Evolutionary conservation across 148 eudicot species (phyloP), one percentile per base, ranked within the genome.

Genomic region (Rhododendron mucronatum): DNA sequence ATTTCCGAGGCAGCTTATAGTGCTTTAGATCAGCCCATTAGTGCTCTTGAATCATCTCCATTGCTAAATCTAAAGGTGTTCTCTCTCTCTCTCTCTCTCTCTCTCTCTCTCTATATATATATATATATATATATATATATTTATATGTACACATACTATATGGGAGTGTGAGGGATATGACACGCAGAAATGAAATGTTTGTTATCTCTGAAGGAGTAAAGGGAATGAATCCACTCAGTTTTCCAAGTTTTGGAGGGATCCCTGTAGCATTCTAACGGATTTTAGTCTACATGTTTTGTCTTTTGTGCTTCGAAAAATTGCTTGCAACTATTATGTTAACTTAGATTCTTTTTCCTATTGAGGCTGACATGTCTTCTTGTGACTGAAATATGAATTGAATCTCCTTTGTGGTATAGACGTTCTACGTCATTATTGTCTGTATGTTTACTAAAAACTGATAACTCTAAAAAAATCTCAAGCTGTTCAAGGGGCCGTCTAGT

Each of bases 1-100:
- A 90, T 97, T 81, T 93, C 98, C 7, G 99, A 95, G 86, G 98
- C 98, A 86, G 97, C 98, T 57, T 97, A 97, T 78, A 92, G 98
- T 93, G 99, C 99, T 81, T 84, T 97, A 48, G 99, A 97, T 86
- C 98, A 93, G 86, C 99, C 99, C 33, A 82, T 94, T 83, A 97
- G 93, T 89, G 92, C 90, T 65, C 95, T 97, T 55, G 99, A 94
- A 89, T 50, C 98, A 86, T 95, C 99, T 55, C 98, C 99, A 61
- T 90, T 97, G 78, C 88, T 97, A 80, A 91, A 90, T 86, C 91
- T 97, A 59, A 97, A 97, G 99, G 99, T 95, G 57, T 90, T 84
- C 86, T 88, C 89, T 82, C 86, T 88, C 78, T 81, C 86, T 78
- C 80, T 82, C 89, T 84, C 84, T 88, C 87, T 83, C 87, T 88